A percentile compares a stretch with the other conserved stretches of the same genome.
phyloP scores from a whole-genome alignment of 139 green algal genomes.

The Eudorina sp. region DNA sequence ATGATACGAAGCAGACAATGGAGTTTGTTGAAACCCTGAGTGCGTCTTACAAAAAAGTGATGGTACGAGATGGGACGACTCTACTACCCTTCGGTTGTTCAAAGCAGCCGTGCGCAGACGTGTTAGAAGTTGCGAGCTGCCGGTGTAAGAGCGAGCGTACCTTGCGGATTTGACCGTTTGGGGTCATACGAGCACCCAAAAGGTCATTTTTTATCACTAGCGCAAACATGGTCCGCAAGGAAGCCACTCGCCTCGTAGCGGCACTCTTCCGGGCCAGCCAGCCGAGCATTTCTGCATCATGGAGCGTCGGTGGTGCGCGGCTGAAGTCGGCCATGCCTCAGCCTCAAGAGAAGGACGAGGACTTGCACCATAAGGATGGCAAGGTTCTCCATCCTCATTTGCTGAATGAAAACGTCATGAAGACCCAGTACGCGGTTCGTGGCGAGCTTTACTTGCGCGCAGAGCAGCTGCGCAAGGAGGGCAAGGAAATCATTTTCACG shows the following conservation, averaged over 20 bases:
- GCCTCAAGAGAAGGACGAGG: constrained; percentile 26
- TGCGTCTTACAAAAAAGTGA: no score
- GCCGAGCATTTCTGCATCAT: background rate
- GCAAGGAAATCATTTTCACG: constrained; percentile 96
- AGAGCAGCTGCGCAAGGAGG: constrained; percentile 83
- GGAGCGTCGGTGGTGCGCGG: constrained; percentile 23
- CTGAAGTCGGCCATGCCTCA: constrained; percentile 45
- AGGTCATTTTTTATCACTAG: no score
- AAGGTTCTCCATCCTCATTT: constrained; percentile 86
- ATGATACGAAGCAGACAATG: no score
- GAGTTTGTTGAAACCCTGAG: no score
- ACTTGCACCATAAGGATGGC: constrained; percentile 69
- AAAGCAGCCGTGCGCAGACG: no score
- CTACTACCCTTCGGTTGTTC: no score
- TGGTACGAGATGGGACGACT: no score
- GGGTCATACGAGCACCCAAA: no score
- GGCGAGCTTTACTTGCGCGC: constrained; percentile 94
- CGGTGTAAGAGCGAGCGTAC: no score
- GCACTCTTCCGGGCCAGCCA: constrained; percentile 20
- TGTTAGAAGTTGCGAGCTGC: no score
- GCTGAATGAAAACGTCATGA: constrained; percentile 86
- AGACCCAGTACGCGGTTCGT: constrained; percentile 86
- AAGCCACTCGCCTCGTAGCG: constrained; percentile 9
- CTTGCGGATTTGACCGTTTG: no score
- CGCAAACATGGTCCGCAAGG: constrained; percentile 45